Base-by-base conservation (phyloP, 208 protist genomes). In the Leishmania turanica region DNA sequence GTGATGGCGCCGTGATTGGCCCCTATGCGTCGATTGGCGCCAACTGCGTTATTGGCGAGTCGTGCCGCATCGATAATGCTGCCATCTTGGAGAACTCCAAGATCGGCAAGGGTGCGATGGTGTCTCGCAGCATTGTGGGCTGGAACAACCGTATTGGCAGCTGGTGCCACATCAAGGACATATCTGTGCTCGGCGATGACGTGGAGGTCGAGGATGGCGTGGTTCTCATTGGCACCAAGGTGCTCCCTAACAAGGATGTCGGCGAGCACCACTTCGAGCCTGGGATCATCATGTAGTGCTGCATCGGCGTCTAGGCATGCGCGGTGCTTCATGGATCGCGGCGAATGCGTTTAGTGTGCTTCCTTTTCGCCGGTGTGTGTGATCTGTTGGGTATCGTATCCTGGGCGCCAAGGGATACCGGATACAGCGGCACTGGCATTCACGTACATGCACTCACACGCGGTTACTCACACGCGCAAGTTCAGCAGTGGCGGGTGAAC, bases 241-340 rank as follows among this genome's bases (percentile, higher is more conserved):
- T 99, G 9, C 85, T 99, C 24, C 98, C 98, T 6, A 99, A 99
- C 91, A 99, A 99, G 93, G 80, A 77, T 54, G 93, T 99, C 62
- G 80, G 82, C 2, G 81, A 94, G 74, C 92, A 90, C 73, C 94
- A 98, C 87, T 81, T 85, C 34, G 85, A 95, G 68, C 96, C 96
- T 31, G 89, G 91, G 77, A 96, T 99, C 79, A 89, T 99, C 83
- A 99, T 99, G 96, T 99, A 94, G 89, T 42, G 45, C 13, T 42
- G 37, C 3, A 21, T 3, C 9, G 15, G 6, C 42, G 51, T n/a
- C 1, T 17, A n/a, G n/a, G 45, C 5, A 45, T 11, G 49, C 49
- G 51, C 3, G 27, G 15, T 60, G 45, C 7, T 54, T 56, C 13
- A 62, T 47, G 47, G 51, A 62, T 3, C 21, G 9, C 6, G 15